Percentiles rank a stretch among this genome's conserved stretches.
phyloP scores from a whole-genome alignment of 495 filamentous ascomycete species.

The Hapsidospora chrysogenum region DNA sequence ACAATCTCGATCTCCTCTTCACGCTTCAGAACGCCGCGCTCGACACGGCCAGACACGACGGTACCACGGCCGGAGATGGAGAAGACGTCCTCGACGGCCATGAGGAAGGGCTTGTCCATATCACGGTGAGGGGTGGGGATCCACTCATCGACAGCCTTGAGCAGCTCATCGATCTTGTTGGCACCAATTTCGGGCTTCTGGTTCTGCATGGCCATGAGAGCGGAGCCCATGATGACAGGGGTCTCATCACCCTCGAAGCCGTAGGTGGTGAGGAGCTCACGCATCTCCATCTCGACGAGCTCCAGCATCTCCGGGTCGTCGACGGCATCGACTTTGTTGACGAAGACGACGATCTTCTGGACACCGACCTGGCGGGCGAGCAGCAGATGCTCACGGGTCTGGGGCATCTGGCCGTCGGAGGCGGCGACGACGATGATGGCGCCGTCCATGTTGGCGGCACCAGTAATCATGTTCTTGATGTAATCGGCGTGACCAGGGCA shows the following conservation, averaged over 20 bases:
- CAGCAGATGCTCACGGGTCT: conserved; percentile 95
- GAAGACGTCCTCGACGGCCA: conserved; percentile 98
- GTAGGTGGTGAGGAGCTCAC: conserved; percentile 79
- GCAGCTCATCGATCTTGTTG: conserved; percentile 70
- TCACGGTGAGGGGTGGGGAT: conserved; percentile 87
- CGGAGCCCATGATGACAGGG: conserved; percentile 89
- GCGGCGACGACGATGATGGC: conserved; percentile 97
- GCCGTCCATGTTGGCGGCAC: conserved; percentile 93
- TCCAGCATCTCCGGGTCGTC: conserved; percentile 99
- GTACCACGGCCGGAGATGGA: conserved; percentile 95
- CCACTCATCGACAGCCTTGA: conserved; percentile 85
- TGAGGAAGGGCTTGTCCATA: conserved; percentile 93
- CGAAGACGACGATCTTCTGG: conserved; percentile 94
- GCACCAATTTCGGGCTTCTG: conserved; percentile 75
- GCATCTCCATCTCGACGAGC: conserved; percentile 99
- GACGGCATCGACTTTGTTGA: conserved; percentile 95
- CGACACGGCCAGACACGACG: conserved; percentile 89
- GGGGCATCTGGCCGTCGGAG: conserved; percentile 98
- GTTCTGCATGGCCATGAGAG: conserved; percentile 84
- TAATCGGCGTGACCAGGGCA: conserved; percentile 99
- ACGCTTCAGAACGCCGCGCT: conserved; percentile 84
- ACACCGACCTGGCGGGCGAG: conserved; percentile 96
- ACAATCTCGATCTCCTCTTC: conserved; percentile 87
- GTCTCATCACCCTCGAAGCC: conserved; percentile 97
- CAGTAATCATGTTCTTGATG: conserved; percentile 99